A percentile compares a stretch with the other conserved stretches of the same genome.
Conservation (phyloP, 345 rosid genomes). For the Limnanthes douglasii region DNA sequence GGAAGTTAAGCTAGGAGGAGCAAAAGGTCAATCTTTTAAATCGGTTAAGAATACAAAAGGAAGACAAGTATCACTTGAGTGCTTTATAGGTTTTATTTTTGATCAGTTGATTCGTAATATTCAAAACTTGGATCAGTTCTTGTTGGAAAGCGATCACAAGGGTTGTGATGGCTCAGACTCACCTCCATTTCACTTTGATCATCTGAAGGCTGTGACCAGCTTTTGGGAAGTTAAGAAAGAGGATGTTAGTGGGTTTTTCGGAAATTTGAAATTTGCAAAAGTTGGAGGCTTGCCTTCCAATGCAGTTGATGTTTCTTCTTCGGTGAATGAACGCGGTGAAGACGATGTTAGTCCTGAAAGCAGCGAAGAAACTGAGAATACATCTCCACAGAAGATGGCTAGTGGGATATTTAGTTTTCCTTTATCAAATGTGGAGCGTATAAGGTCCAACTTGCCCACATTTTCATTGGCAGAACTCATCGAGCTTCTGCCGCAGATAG, state of each 20-base stretch:
- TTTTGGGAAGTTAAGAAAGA: slow-evolving; percentile 47
- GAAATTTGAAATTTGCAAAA: slow-evolving; percentile 64
- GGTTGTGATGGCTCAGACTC: slow-evolving; percentile 7
- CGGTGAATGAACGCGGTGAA: slow-evolving; percentile 30
- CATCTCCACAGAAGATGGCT: slow-evolving; percentile 36
- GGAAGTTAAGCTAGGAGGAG: slow-evolving; percentile 16
- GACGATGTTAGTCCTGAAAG: slow-evolving; percentile 15
- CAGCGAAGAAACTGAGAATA: slow-evolving; percentile 28
- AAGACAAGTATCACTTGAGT: slow-evolving; percentile 25
- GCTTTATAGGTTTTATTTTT: slow-evolving; percentile 29
- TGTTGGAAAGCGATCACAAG: slow-evolving; percentile 11
- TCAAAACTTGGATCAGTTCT: slow-evolving; percentile 29
- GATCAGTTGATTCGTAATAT: slow-evolving; percentile 30
- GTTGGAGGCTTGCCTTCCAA: slow-evolving; percentile 51
- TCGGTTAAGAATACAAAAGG: slow-evolving; percentile 10
- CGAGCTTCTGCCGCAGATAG: slow-evolving; percentile 47
- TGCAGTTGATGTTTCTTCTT: slow-evolving; percentile 38
- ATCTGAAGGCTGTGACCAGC: slow-evolving; percentile 17
- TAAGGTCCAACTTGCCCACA: slow-evolving; percentile 43
- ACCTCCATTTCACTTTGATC: slow-evolving; percentile 24
- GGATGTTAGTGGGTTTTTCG: slow-evolving; percentile 38
- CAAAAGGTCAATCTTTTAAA: slow-evolving; percentile 4
- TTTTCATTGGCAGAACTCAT: slow-evolving; percentile 45
- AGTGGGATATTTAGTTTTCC: slow-evolving; percentile 44
- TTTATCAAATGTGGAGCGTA: slow-evolving; percentile 56